Evolutionary conservation across 305 asterid species (phyloP).

Genomic region (Fraxinus latifolia): DNA sequence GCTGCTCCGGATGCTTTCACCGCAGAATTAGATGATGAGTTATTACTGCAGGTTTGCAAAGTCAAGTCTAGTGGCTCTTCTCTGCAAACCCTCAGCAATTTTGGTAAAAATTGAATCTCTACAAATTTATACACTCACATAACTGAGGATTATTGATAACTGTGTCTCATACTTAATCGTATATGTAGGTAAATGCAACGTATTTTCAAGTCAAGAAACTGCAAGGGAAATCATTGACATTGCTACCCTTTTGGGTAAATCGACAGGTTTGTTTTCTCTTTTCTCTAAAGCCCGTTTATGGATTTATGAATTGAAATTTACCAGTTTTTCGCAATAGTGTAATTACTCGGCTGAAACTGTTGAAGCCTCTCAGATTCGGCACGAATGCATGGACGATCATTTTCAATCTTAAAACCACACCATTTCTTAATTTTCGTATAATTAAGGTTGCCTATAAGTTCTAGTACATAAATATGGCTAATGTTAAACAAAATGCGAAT

Average conservation of each 20-base stretch:
- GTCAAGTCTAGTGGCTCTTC: slow-evolving; percentile 63
- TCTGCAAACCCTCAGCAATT: slow-evolving; percentile 44
- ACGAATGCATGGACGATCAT: background rate
- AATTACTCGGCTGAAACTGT: background rate
- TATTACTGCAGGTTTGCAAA: slow-evolving; percentile 53
- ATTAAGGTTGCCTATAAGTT: background rate
- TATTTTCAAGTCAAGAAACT: slow-evolving; percentile 51
- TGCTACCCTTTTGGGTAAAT: slow-evolving; percentile 49
- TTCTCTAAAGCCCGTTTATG: background rate
- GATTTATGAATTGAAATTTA: background rate
- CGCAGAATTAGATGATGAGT: slow-evolving; percentile 61
- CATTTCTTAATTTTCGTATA: background rate
- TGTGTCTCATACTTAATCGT: background rate
- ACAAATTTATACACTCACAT: background rate
- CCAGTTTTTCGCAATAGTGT: background rate
- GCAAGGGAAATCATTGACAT: slow-evolving; percentile 44
- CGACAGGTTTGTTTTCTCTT: slow-evolving; percentile 25
- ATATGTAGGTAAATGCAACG: slow-evolving; percentile 48
- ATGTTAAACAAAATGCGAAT: background rate
- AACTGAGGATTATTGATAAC: background rate
- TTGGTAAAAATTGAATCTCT: slow-evolving; percentile 32
- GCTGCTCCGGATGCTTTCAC: slow-evolving; percentile 49
- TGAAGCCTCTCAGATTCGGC: background rate
- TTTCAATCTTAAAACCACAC: background rate
- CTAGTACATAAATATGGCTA: background rate